These are phyloP conservation scores for Solanum paucissectum DNA, from an alignment of 257 asterid genomes.

Conservation along the genomic window DNA sequence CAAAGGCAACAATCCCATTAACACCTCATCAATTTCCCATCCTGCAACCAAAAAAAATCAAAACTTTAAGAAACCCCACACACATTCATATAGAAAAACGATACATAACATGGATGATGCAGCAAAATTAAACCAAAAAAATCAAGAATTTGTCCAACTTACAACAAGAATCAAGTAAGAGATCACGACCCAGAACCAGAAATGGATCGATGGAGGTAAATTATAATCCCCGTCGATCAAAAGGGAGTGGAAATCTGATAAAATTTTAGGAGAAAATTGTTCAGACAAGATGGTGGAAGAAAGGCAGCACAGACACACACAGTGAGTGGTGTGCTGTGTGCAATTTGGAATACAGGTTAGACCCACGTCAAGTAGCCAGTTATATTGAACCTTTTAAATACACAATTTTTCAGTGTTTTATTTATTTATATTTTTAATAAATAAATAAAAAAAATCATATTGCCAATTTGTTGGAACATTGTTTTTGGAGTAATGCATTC, in stretches of 20 bases:
- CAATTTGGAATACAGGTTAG: neutral
- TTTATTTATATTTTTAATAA: neutral
- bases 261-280: neutral
- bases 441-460: too few species aligned
- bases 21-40: neutral
- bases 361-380: neutral
- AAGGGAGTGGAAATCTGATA: neutral
- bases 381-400: neutral
- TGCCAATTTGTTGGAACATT: neutral
- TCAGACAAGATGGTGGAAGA: neutral
- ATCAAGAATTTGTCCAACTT: conserved; percentile 2
- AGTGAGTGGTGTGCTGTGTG: neutral
- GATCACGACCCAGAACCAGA: conserved; percentile 2
- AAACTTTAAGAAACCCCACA: neutral
- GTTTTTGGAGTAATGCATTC: neutral
- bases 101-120: neutral
- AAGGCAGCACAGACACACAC: neutral
- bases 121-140: neutral
- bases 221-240: neutral
- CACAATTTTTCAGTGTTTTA: neutral
- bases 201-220: conserved; percentile 10
- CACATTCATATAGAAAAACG: neutral
- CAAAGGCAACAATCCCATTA: neutral
- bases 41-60: neutral
- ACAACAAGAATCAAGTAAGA: conserved; percentile 18